phyloP scores from a whole-genome alignment of 768 basidiomycete species.

The Termitomyces sp. region DNA sequence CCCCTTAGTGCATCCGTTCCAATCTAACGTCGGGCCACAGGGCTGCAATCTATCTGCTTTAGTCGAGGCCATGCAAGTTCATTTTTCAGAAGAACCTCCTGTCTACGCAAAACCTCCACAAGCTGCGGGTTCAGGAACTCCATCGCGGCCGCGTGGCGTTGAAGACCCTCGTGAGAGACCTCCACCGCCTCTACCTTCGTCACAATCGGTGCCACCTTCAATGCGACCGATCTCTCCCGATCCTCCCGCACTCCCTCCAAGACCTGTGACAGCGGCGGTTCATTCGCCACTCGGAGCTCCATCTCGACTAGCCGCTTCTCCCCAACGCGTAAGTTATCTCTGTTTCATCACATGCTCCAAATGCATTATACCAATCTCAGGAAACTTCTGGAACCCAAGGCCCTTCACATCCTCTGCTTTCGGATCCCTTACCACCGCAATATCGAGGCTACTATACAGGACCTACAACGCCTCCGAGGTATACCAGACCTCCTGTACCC shows the following conservation, averaged over 20 bases:
- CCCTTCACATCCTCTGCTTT: conserved; percentile 7
- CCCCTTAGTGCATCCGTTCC: conserved; percentile 5
- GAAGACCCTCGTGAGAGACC: conserved; percentile 24
- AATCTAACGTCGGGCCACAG: conserved; percentile 31
- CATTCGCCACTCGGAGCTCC: conserved; percentile 5
- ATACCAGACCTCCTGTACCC: neutral
- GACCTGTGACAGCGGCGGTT: conserved; percentile 18
- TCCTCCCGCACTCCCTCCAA: conserved; percentile 29
- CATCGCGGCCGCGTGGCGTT: conserved; percentile 8
- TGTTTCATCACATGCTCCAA: conserved; percentile 1
- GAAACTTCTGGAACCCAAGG: neutral
- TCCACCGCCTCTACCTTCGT: conserved; percentile 26
- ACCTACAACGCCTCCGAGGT: conserved; percentile 6
- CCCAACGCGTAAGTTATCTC: conserved; percentile 8
- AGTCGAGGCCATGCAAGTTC: conserved; percentile 69
- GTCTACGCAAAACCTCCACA: conserved; percentile 78
- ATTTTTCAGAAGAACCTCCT: conserved; percentile 84
- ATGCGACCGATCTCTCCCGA: conserved; percentile 11
- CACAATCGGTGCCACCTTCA: conserved; percentile 19
- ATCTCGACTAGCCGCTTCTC: conserved; percentile 4
- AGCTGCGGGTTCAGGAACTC: conserved; percentile 5
- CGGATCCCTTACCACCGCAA: conserved; percentile 9
- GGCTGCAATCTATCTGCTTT: conserved; percentile 72
- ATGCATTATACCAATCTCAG: neutral
- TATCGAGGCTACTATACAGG: conserved; percentile 7